A percentile compares a stretch with the other conserved stretches of the same genome.
phyloP scores from a whole-genome alignment of 495 filamentous ascomycete species.

The Aspergillus sclerotioniger region DNA sequence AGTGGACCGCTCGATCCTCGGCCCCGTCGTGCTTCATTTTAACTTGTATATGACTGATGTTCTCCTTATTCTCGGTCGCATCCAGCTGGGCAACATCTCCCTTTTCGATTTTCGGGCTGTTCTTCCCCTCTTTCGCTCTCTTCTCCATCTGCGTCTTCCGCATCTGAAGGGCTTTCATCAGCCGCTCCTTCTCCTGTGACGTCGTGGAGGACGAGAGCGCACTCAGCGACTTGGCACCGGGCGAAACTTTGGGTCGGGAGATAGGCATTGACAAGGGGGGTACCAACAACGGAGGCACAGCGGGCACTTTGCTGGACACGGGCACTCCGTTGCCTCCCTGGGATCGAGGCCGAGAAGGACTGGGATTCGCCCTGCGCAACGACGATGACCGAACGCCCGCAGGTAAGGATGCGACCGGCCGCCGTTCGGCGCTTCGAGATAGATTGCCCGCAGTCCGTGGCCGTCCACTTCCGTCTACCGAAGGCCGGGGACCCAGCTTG shows the following conservation, averaged over 20 bases:
- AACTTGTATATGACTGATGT: conserved; percentile 21
- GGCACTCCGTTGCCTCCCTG: conserved; percentile 39
- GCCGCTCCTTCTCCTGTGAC: conserved; percentile 82
- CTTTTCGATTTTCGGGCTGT: conserved; percentile 25
- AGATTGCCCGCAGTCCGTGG: conserved; percentile 57
- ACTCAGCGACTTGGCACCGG: conserved; percentile 50
- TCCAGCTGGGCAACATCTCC: conserved; percentile 13
- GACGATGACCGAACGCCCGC: conserved; percentile 48
- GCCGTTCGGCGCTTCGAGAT: conserved; percentile 49
- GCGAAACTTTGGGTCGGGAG: conserved; percentile 49
- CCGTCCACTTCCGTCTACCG: conserved; percentile 63
- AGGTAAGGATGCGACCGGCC: conserved; percentile 71
- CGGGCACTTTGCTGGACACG: conserved; percentile 38
- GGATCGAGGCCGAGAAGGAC: conserved; percentile 40
- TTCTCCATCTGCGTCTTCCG: conserved; percentile 71
- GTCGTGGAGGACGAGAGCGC: conserved; percentile 58
- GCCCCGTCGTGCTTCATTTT: conserved; percentile 6
- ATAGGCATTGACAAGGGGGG: conserved; percentile 49
- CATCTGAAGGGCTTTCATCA: conserved; percentile 92
- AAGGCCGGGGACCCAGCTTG: conserved; percentile 80
- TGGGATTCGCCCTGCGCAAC: conserved; percentile 36
- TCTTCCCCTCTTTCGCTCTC: conserved; percentile 35
- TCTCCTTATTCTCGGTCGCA: conserved; percentile 34
- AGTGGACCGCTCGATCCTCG: conserved; percentile 10
- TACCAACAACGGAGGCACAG: conserved; percentile 43